Evolutionary conservation across 2,329 filamentous ascomycete genomes (phyloP).

Genomic region (Xylariaceae sp.): DNA sequence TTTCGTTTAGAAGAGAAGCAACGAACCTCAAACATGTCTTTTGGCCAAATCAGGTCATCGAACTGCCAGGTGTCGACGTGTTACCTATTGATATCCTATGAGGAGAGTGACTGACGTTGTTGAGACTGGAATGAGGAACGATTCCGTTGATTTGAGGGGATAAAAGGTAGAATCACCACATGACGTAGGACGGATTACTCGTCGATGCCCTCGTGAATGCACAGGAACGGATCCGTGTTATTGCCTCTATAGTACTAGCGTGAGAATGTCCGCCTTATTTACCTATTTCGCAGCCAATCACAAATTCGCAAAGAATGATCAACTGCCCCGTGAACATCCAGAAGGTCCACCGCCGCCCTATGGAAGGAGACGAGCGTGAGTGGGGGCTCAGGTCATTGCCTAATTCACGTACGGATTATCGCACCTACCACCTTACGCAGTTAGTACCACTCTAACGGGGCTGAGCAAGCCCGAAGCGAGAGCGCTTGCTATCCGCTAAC

Average conservation of each 20-base stretch:
- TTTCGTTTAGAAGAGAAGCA: not conserved
- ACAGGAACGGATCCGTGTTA: not conserved
- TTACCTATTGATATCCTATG: not conserved
- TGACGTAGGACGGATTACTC: not conserved
- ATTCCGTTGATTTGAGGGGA: not conserved
- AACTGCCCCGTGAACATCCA: too few species aligned
- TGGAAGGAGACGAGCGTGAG: too few species aligned
- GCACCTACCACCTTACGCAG: too few species aligned
- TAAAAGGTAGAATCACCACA: not conserved
- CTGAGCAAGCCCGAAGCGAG: too few species aligned
- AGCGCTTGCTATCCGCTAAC: too few species aligned
- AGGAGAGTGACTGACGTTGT: not conserved
- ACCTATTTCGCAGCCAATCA: too few species aligned
- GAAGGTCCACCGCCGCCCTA: too few species aligned
- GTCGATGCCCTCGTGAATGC: not conserved
- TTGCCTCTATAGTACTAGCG: not conserved
- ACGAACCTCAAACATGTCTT: not conserved
- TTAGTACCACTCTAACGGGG: too few species aligned
- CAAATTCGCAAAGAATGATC: too few species aligned
- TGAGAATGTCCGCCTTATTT: not conserved
- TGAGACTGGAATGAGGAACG: not conserved
- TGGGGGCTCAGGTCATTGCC: too few species aligned
- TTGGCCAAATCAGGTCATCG: not conserved
- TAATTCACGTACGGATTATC: too few species aligned
- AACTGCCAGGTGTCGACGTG: not conserved